Percentiles rank a stretch among this genome's conserved stretches.
Conservation (phyloP, 2,329 filamentous ascomycete species). For the Mollisia scopiformis region DNA sequence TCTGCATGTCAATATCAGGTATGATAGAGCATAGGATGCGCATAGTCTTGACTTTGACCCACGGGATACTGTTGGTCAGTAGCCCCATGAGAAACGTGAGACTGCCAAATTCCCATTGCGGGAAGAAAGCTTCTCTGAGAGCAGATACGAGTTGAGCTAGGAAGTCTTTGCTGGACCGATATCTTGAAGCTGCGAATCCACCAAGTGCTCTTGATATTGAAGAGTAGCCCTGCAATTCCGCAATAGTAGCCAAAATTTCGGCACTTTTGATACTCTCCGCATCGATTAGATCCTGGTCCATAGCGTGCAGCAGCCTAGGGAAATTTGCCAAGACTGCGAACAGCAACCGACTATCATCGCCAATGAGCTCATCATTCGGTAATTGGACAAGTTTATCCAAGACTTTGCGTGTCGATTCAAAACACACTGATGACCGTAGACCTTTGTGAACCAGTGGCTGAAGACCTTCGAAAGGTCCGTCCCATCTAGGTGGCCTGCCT, state of each 20-base stretch:
- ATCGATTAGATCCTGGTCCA: conserved; percentile 67
- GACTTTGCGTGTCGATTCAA: conserved; percentile 75
- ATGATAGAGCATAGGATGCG: conserved; percentile 83
- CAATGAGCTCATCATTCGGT: conserved; percentile 79
- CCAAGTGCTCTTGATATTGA: conserved; percentile 71
- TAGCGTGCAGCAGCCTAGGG: conserved; percentile 78
- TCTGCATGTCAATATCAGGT: conserved; percentile 90
- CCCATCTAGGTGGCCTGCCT: conserved; percentile 83
- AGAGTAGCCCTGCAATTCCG: conserved; percentile 71
- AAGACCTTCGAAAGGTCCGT: conserved; percentile 84
- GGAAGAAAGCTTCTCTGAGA: conserved; percentile 78
- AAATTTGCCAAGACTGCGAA: conserved; percentile 92
- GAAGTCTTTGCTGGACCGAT: conserved; percentile 74
- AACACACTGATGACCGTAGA: conserved; percentile 80
- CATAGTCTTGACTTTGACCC: conserved; percentile 94
- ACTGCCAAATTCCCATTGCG: conserved; percentile 79
- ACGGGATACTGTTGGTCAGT: conserved; percentile 83
- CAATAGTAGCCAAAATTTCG: conserved; percentile 69
- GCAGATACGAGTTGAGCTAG: conserved; percentile 73
- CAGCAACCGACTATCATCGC: conserved; percentile 79
- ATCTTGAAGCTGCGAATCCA: conserved; percentile 69
- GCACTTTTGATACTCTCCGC: conserved; percentile 64
- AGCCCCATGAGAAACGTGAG: conserved; percentile 90
- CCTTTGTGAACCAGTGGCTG: conserved; percentile 90
- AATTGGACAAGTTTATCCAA: conserved; percentile 79